Percentiles rank a stretch among this genome's conserved stretches.
Conservation (phyloP, 257 asterid genomes). For the Nicotiana undulata region DNA sequence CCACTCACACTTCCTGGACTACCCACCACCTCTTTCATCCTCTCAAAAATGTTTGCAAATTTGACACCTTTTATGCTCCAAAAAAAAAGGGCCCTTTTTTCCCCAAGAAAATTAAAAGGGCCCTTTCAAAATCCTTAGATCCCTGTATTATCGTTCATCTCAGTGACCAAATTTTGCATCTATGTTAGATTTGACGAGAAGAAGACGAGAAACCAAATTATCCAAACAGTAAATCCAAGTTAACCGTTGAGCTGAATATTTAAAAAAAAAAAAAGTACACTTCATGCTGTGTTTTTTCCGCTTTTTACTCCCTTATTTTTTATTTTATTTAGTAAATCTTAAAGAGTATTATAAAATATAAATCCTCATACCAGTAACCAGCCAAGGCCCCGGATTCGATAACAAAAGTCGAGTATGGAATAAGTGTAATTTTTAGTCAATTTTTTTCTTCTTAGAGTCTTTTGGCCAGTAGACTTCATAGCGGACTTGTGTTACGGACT, state of each 20-base stretch:
- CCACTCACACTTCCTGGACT: constrained; percentile 80
- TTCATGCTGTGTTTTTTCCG: not conserved
- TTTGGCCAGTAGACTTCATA: too few relatives aligned
- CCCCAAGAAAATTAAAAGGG: constrained; percentile 31
- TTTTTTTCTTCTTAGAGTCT: too few relatives aligned
- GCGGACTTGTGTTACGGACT: too few relatives aligned
- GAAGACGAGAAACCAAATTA: not conserved
- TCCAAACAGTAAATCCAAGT: not conserved
- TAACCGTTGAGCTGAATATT: not conserved
- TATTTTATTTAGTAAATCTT: too few relatives aligned
- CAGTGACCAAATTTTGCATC: not conserved
- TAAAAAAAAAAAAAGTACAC: not conserved
- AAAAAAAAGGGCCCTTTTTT: constrained; percentile 24
- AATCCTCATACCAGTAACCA: too few relatives aligned
- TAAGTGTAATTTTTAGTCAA: too few relatives aligned
- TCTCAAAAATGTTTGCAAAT: not conserved
- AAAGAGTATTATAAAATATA: too few relatives aligned
- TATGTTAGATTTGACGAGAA: not conserved
- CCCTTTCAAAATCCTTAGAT: constrained; percentile 53
- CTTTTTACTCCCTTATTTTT: not conserved
- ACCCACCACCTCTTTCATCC: constrained; percentile 74
- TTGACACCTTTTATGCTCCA: constrained; percentile 1
- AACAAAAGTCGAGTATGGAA: too few relatives aligned
- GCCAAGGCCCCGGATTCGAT: too few relatives aligned
- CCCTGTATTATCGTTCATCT: constrained; percentile 35